Evolutionary conservation across 345 rosid species (phyloP).

Genomic region (Fremontodendron californicum): DNA sequence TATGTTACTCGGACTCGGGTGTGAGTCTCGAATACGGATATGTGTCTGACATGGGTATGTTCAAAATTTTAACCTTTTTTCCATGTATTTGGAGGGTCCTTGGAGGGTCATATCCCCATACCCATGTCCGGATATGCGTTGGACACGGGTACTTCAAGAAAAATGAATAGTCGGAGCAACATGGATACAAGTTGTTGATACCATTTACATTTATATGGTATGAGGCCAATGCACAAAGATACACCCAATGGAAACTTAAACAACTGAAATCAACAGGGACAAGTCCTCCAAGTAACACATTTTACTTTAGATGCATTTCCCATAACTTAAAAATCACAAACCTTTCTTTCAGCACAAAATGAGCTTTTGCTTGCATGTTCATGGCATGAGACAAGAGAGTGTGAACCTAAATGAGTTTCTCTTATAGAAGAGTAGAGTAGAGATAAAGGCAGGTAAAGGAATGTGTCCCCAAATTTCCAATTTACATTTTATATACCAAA

Average conservation of each 20-base stretch:
- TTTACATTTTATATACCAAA: not conserved
- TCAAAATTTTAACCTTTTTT: no score
- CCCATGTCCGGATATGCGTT: no score
- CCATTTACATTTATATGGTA: not conserved
- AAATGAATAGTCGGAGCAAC: no score
- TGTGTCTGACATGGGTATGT: no score
- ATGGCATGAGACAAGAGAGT: not conserved
- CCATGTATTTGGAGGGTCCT: no score
- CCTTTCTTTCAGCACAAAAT: not conserved
- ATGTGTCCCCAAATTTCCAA: not conserved
- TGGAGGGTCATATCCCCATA: no score
- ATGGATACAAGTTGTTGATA: no score
- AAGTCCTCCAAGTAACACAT: not conserved
- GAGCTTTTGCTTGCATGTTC: not conserved
- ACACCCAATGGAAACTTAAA: not conserved
- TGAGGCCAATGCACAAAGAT: not conserved
- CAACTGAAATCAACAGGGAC: not conserved
- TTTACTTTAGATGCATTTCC: not conserved
- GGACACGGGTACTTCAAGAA: no score
- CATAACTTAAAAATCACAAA: not conserved
- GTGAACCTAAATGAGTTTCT: no score
- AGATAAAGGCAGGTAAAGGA: not conserved
- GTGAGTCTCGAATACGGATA: no score
- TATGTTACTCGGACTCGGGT: no score
- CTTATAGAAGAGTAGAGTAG: not conserved